Conservation (phyloP, 352 stramenopile species). For the Labyrinthula sp. region DNA sequence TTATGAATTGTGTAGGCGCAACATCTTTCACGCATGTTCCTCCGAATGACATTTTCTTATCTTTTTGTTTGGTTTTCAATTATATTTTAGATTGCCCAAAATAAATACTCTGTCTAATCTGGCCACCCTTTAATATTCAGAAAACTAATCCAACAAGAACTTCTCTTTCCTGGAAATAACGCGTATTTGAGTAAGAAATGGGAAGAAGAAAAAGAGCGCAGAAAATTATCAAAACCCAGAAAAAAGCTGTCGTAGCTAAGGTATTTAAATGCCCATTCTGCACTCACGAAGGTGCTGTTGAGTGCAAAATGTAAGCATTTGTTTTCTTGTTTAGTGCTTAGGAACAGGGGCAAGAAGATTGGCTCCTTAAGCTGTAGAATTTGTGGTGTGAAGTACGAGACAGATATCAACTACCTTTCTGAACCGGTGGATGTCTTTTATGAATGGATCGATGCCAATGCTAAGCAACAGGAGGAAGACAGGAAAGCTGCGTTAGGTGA, state of each 20-base stretch:
- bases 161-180: too few relatives aligned
- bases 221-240: constrained; percentile 66
- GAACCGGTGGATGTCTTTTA: constrained; percentile 66
- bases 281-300: constrained; percentile 59
- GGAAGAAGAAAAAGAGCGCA: constrained; percentile 55
- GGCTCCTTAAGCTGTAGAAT: constrained; percentile 57
- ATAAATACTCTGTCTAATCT: too few relatives aligned
- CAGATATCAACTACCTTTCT: constrained; percentile 47
- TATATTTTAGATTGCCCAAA: too few relatives aligned
- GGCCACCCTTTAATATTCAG: too few relatives aligned
- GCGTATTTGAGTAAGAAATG: too few relatives aligned
- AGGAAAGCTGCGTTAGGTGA: too few relatives aligned
- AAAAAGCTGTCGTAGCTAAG: constrained; percentile 61
- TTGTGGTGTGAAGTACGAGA: constrained; percentile 63
- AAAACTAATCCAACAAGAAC: too few relatives aligned
- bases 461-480: constrained; percentile 4
- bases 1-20: constrained; percentile 83
- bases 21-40: constrained; percentile 92
- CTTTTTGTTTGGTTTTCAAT: too few relatives aligned
- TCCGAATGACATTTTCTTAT: too few relatives aligned
- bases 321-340: constrained; percentile 34
- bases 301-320: constrained; percentile 75
- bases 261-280: constrained; percentile 71
- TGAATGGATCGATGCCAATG: constrained; percentile 63
- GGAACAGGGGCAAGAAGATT: constrained; percentile 59